Conservation (phyloP, 139 green algal genomes). For the Coelastrella sp. region DNA sequence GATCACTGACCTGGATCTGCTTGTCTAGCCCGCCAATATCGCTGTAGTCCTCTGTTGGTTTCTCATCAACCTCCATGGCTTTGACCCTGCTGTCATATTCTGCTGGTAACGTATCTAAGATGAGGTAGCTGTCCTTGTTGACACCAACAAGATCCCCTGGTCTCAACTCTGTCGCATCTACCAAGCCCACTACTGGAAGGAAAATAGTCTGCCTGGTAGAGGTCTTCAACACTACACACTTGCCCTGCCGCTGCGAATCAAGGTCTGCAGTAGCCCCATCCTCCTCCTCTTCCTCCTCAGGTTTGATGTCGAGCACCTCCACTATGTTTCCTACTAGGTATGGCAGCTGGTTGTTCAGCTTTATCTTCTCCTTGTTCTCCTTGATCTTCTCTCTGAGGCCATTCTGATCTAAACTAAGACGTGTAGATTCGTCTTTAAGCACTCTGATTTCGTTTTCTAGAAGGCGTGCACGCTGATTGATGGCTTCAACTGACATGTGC, state of each 20-base stretch:
- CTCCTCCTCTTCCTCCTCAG: conserved; percentile 92
- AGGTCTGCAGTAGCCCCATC: conserved; percentile 89
- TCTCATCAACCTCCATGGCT: conserved; percentile 98
- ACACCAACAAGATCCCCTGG: conserved; percentile 97
- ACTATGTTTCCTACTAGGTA: conserved; percentile 99
- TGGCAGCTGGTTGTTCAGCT: conserved; percentile 99
- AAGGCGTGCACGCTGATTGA: conserved; percentile 83
- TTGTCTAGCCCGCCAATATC: conserved; percentile 98
- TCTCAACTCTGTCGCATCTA: conserved; percentile 90
- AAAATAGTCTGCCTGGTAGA: conserved; percentile 98
- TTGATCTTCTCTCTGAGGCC: conserved; percentile 85
- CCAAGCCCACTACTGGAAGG: conserved; percentile 96
- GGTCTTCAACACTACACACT: conserved; percentile 99
- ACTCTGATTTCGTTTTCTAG: conserved; percentile 99
- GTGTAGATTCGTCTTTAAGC: conserved; percentile 92
- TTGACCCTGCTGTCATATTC: conserved; percentile 99
- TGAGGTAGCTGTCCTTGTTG: conserved; percentile 99
- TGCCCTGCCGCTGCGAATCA: conserved; percentile 90
- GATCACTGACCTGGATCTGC: conserved; percentile 88
- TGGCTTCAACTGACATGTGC: conserved; percentile 89
- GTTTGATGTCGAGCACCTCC: conserved; percentile 94
- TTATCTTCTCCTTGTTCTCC: conserved; percentile 97
- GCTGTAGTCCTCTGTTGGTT: conserved; percentile 98
- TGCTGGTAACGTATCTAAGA: conserved; percentile 97
- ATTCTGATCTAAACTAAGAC: conserved; percentile 88